Evolutionary conservation across 768 basidiomycete genomes (phyloP).

Genomic region (Mycena metata): DNA sequence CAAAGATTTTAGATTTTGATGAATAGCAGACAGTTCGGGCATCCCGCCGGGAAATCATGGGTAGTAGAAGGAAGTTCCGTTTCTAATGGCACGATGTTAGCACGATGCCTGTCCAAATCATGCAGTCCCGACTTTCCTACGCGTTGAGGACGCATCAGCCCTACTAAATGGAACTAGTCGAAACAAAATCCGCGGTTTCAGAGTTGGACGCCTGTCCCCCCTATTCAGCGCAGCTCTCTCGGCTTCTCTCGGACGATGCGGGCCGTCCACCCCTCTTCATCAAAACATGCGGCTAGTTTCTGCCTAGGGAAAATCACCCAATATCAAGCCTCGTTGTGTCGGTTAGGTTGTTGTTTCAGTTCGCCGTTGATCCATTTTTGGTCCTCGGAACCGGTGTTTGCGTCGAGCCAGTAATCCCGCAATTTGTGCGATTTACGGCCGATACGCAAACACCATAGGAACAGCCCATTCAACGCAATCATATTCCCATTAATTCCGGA

Average conservation of each 20-base stretch:
- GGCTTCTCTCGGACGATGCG: neutral
- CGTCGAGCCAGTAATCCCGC: slow-evolving; percentile 10
- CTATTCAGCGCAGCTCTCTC: no score
- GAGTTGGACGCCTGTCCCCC: no score
- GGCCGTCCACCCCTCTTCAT: neutral
- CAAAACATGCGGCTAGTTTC: slow-evolving; percentile 2
- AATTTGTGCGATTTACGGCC: neutral
- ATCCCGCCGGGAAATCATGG: slow-evolving; percentile 16
- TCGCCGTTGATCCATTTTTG: neutral
- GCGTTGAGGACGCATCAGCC: slow-evolving; percentile 20
- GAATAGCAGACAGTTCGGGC: slow-evolving; percentile 29
- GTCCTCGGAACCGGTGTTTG: neutral
- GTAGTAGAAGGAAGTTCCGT: slow-evolving; percentile 17
- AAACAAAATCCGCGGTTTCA: slow-evolving; percentile 6
- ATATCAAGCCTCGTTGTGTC: slow-evolving; percentile 1
- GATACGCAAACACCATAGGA: neutral
- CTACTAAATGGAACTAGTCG: slow-evolving; percentile 20
- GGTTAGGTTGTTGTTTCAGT: slow-evolving; percentile 1
- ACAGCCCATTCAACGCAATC: neutral
- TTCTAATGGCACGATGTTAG: slow-evolving; percentile 31
- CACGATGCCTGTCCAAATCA: slow-evolving; percentile 23
- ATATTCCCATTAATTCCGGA: slow-evolving; percentile 2
- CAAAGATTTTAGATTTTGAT: slow-evolving; percentile 31
- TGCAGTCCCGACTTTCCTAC: slow-evolving; percentile 24
- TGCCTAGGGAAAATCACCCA: neutral